Base-by-base conservation (phyloP, 2,329 filamentous ascomycete species). In the Plenodomus biglobosus region DNA sequence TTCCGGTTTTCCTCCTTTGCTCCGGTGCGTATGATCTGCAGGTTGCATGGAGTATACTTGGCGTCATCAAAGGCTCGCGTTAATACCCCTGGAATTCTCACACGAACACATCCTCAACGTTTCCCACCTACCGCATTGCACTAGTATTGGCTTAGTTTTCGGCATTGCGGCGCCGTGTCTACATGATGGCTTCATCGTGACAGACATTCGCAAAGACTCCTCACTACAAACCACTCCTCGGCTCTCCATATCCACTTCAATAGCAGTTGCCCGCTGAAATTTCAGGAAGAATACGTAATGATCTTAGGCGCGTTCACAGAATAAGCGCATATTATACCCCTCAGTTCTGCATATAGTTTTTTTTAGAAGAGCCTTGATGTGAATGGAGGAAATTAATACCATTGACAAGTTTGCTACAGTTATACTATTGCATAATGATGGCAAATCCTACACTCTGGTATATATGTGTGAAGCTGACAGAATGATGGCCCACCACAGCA, bases 61-160 rank as follows among this genome's bases (percentile, higher is more conserved):
- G 50, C 46, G 40, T 40, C 43, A 19, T 44, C 45, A 34, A n/a
- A 41, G 40, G 38, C 55, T 48, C 48, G 50, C 50, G 40, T 48
- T 40, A 24, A 22, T 46, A 10, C 27, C 27, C 27, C 8, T 32
- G 27, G 27, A 32, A 52, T 41, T 53, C 47, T 58, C 50, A 59
- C 52, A 46, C 53, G 40, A 54, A 46, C 47, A 40, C 38, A 43
- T 55, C 53, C 53, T 44, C 38, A 52, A 56, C 45, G 50, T 55
- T 60, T 43, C 40, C 22, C 36, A 52, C 37, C 50, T 52, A 56
- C 38, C 49, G 47, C 44, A 35, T 43, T 34, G 15, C 39, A 34
- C 40, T 24, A 38, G 34, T 37, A 11, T 45, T 38, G 46, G 27
- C 43, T 47, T 55, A 44, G 51, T 37, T 21, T n/a, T 45, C 46